phyloP scores from a whole-genome alignment of 169 alveolate species.

The Plasmodium billcollinsi region DNA sequence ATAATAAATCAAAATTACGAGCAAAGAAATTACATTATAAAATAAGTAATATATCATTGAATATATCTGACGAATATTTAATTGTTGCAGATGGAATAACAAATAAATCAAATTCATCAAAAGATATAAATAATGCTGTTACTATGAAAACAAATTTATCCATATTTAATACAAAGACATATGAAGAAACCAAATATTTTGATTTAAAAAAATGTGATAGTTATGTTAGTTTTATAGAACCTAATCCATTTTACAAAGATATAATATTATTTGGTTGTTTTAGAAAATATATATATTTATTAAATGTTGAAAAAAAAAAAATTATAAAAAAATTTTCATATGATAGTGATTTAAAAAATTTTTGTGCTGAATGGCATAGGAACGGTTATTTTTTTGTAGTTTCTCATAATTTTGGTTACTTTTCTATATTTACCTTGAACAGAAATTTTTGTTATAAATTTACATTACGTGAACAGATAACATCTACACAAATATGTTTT shows the following conservation, averaged over 20 bases:
- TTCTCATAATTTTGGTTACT: constrained; percentile 72
- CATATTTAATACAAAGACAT: constrained; percentile 26
- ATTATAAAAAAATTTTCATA: constrained; percentile 71
- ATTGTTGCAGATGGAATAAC: constrained; percentile 77
- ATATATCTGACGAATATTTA: constrained; percentile 42
- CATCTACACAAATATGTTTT: constrained; percentile 35
- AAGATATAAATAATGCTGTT: constrained; percentile 49
- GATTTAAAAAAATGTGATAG: constrained; percentile 73
- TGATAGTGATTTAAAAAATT: constrained; percentile 68
- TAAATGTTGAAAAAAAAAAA: constrained; percentile 54
- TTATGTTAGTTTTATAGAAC: constrained; percentile 63
- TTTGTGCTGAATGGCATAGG: constrained; percentile 59
- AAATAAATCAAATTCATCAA: constrained; percentile 61
- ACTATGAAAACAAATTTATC: constrained; percentile 72
- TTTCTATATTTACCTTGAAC: constrained; percentile 62
- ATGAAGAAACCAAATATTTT: constrained; percentile 57
- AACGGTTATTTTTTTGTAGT: constrained; percentile 54
- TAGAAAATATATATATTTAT: constrained; percentile 60
- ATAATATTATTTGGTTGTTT: constrained; percentile 37
- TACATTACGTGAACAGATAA: constrained; percentile 58
- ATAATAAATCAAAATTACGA: constrained; percentile 40
- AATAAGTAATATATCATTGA: constrained; percentile 61
- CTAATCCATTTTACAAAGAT: constrained; percentile 63
- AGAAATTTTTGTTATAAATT: constrained; percentile 39
- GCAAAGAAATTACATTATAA: constrained; percentile 63